Base-by-base conservation (phyloP, 257 asterid genomes). In the Voacanga thouarsii region DNA sequence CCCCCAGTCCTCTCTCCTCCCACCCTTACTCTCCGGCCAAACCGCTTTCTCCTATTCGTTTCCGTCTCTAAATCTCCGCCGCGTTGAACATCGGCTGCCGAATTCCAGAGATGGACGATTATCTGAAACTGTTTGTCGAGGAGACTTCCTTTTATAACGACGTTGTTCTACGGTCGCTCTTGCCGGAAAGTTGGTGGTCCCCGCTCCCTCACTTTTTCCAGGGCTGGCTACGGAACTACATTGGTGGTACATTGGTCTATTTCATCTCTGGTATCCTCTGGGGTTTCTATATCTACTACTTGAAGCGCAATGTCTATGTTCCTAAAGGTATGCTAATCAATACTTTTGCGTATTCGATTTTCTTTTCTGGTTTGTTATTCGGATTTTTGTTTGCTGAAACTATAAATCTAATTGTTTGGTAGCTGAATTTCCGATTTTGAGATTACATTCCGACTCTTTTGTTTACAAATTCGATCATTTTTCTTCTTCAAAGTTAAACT, bases 141-240 rank as follows among this genome's bases (percentile, higher is more conserved):
- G 95, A 93, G 74, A 90, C 98, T 2, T 89, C 96, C 53, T 88
- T 91, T 88, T 93, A 86, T 91, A 93, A 90, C 84, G 77, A 84
- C 85, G 79, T 93, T 79, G 96, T 93, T 61, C 86, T 93, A 21
- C 86, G 95, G 0, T 33, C 91, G 18, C 12, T 86, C 76, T 78
- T 92, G 82, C 92, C 96, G 82, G 90, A 85, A 78, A 86, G 81
- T 28, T 88, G 90, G 93, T 85, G 88, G 90, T 61, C 71, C 23
- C 82, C 87, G 6, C 87, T 93, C 61, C 95, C 96, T 33, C 98
- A 89, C 86, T 88, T 90, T 80, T 82, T 41, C 84, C 83, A 86
- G 70, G 92, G 90, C 2, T 93, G 97, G 98, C 90, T 93, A 74
- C 88, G 97, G 16, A 93, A 93, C 88, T 89, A 82, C 89, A 84